Conservation (phyloP, 768 basidiomycete species). For the Wakefieldia striispora region DNA sequence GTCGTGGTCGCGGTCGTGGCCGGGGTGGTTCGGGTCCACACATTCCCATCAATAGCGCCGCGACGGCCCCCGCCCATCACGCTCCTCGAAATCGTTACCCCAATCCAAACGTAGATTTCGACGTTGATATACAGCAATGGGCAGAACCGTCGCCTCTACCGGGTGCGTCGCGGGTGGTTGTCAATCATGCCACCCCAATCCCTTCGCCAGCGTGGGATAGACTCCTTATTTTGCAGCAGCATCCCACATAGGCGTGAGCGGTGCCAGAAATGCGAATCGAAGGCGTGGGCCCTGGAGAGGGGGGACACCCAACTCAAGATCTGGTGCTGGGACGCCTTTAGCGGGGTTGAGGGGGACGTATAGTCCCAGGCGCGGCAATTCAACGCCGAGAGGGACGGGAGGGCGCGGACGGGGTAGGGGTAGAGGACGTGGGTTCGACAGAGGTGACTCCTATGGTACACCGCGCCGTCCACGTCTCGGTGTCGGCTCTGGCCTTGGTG, state of each 20-base stretch:
- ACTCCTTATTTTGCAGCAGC: conserved; percentile 6
- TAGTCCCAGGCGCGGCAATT: conserved; percentile 9
- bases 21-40: conserved; percentile 3
- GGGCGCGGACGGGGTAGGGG: conserved; percentile 20
- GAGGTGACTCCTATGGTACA: neutral
- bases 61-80: neutral
- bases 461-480: conserved; percentile 6
- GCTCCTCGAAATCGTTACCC: conserved; percentile 18
- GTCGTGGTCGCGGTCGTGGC: conserved; percentile 25
- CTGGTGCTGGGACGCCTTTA: conserved; percentile 10
- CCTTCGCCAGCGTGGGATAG: neutral
- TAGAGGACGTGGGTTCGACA: neutral
- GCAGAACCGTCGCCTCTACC: neutral
- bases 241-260: conserved; percentile 3
- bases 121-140: conserved; percentile 28
- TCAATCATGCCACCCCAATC: neutral
- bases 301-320: conserved; percentile 8
- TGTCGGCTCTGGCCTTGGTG: neutral
- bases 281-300: conserved; percentile 3
- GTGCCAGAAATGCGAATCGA: neutral
- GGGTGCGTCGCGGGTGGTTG: conserved; percentile 17
- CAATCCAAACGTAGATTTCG: conserved; percentile 18
- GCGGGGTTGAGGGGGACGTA: conserved; percentile 16
- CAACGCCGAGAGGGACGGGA: conserved; percentile 10
- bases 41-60: neutral